Percentiles rank a stretch among this genome's conserved stretches.
Conservation (phyloP, 352 stramenopile genomes). For the Lagenidium sp. region DNA sequence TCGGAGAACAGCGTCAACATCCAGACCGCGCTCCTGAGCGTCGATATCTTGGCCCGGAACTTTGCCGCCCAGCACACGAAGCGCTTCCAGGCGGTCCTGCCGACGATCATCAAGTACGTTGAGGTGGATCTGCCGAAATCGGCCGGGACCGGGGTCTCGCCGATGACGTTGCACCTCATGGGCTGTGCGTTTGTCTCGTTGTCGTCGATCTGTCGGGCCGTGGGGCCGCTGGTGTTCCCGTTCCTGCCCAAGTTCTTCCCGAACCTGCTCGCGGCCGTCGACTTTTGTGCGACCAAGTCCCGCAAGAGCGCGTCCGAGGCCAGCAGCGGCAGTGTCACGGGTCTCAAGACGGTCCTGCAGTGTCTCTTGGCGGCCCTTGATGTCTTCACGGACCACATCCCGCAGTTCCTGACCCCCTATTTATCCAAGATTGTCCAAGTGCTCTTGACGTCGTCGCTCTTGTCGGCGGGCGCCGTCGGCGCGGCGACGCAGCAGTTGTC, state of each 20-base stretch:
- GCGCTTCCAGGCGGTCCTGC: conserved; percentile 61
- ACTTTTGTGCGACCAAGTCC: conserved; percentile 30
- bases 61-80: conserved; percentile 65
- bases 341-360: conserved; percentile 50
- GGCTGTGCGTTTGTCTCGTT: conserved; percentile 77
- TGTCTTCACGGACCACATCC: conserved; percentile 77
- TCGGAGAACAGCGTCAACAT: conserved; percentile 68
- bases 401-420: conserved; percentile 77
- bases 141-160: conserved; percentile 20
- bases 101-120: conserved; percentile 72
- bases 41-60: conserved; percentile 77
- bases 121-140: conserved; percentile 24
- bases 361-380: conserved; percentile 68
- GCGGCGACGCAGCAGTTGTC: conserved; percentile 24
- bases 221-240: conserved; percentile 70
- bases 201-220: conserved; percentile 59
- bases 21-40: conserved; percentile 74
- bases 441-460: conserved; percentile 34
- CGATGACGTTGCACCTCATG: conserved; percentile 64
- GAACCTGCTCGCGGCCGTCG: conserved; percentile 50
- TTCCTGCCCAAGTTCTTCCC: conserved; percentile 80
- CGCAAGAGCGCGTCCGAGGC: not conserved
- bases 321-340: conserved; percentile 5
- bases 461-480: conserved; percentile 19
- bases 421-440: conserved; percentile 49